A percentile compares a stretch with the other conserved stretches of the same genome.
phyloP scores from a whole-genome alignment of 73 alveolate species.

The Tetrahymena malaccensis region DNA sequence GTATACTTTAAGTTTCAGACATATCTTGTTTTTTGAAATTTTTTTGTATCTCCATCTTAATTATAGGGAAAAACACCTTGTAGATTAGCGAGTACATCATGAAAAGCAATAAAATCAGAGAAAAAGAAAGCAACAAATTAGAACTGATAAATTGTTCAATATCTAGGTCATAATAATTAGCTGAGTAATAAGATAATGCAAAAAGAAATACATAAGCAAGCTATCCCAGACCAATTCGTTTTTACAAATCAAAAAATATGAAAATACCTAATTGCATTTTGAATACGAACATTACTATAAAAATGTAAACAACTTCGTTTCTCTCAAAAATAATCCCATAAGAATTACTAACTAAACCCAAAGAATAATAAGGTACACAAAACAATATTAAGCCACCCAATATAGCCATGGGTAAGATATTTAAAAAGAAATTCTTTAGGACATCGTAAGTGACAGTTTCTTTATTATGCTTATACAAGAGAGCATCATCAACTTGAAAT shows the following conservation, averaged over 20 bases:
- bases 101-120: background rate
- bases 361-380: background rate
- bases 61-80: background rate
- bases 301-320: background rate
- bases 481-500: background rate
- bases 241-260: background rate
- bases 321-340: background rate
- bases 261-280: background rate
- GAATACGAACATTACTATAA: background rate
- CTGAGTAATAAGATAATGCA: background rate
- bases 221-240: background rate
- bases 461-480: background rate
- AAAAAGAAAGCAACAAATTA: background rate
- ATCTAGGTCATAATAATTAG: background rate
- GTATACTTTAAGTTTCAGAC: background rate
- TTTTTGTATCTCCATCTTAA: background rate
- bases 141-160: background rate
- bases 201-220: background rate
- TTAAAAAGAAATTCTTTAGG: background rate
- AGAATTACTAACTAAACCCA: background rate
- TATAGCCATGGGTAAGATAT: background rate
- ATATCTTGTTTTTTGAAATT: background rate
- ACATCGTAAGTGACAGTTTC: background rate
- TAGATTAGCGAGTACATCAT: background rate
- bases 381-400: background rate